Conservation (phyloP, 495 filamentous ascomycete genomes). For the Pseudomonodictys pantanalensis region DNA sequence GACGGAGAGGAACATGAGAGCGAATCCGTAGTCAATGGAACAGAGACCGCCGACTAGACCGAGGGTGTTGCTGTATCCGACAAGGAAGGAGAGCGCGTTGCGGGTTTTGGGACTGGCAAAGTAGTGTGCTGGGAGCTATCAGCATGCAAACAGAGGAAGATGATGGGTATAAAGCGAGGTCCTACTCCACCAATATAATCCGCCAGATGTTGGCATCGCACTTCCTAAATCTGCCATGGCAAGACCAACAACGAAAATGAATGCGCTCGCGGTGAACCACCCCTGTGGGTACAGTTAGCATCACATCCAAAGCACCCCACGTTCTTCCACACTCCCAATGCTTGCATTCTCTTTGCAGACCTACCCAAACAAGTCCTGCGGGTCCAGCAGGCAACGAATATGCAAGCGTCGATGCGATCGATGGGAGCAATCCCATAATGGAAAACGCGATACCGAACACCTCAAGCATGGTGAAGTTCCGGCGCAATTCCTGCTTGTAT, state of each 20-base stretch:
- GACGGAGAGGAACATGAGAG: slow-evolving; percentile 43
- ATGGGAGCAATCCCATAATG: slow-evolving; percentile 71
- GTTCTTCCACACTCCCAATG: too few species aligned
- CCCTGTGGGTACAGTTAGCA: slow-evolving; percentile 38
- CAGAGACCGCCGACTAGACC: slow-evolving; percentile 59
- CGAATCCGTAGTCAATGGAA: slow-evolving; percentile 45
- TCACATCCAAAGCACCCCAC: too few species aligned
- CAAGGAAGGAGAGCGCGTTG: slow-evolving; percentile 64
- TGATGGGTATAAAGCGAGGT: too few species aligned
- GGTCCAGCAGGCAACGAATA: slow-evolving; percentile 68
- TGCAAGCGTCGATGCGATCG: slow-evolving; percentile 62
- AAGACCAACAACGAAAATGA: slow-evolving; percentile 65
- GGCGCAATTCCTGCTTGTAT: slow-evolving; percentile 68
- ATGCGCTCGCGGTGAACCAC: slow-evolving; percentile 60
- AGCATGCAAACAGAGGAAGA: too few species aligned
- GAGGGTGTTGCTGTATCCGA: slow-evolving; percentile 70
- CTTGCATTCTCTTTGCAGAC: not conserved
- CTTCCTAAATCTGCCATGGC: slow-evolving; percentile 69
- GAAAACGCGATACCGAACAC: slow-evolving; percentile 67
- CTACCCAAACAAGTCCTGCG: slow-evolving; percentile 66
- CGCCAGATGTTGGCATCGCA: slow-evolving; percentile 68
- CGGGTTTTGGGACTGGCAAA: slow-evolving; percentile 58
- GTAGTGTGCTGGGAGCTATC: slow-evolving; percentile 49
- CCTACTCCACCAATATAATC: slow-evolving; percentile 64
- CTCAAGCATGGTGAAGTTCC: slow-evolving; percentile 64